Percentiles rank a stretch among this genome's conserved stretches.
Evolutionary conservation across 2,329 filamentous ascomycete genomes (phyloP).

Genomic region (Fusarium domesticum): DNA sequence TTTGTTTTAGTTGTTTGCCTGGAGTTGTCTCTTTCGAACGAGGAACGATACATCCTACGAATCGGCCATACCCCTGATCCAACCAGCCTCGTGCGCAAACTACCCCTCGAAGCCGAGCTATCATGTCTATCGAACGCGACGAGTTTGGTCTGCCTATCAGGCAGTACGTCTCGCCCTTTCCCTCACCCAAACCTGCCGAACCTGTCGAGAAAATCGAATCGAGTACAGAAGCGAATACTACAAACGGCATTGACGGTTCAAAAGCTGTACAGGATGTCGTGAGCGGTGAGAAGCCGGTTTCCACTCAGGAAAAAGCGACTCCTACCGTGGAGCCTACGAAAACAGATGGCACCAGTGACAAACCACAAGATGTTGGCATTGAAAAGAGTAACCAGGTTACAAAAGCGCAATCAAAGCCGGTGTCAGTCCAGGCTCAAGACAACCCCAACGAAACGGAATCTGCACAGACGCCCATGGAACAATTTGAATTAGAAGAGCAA

Average conservation of each 20-base stretch:
- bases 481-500: too few relatives aligned
- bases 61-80: conserved; percentile 9
- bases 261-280: conserved; percentile 3
- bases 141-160: conserved; percentile 69
- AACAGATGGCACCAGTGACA: conserved; percentile 39
- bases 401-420: neutral
- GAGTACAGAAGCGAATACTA: neutral
- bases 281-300: conserved; percentile 7
- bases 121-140: conserved; percentile 41
- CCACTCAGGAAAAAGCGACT: conserved; percentile 3
- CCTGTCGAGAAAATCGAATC: conserved; percentile 11
- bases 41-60: conserved; percentile 1
- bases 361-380: neutral
- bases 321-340: conserved; percentile 9
- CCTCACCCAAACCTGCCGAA: conserved; percentile 29
- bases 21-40: conserved; percentile 1
- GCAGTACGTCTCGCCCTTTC: conserved; percentile 41
- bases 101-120: conserved; percentile 12
- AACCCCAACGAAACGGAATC: neutral
- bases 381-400: neutral
- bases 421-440: neutral
- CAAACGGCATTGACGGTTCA: conserved; percentile 7
- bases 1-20: too few relatives aligned
- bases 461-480: neutral
- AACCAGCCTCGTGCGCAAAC: conserved; percentile 2